Percentiles rank a stretch among this genome's conserved stretches.
phyloP scores from a whole-genome alignment of 805 yeast genomes.

The Candida morakotiae region DNA sequence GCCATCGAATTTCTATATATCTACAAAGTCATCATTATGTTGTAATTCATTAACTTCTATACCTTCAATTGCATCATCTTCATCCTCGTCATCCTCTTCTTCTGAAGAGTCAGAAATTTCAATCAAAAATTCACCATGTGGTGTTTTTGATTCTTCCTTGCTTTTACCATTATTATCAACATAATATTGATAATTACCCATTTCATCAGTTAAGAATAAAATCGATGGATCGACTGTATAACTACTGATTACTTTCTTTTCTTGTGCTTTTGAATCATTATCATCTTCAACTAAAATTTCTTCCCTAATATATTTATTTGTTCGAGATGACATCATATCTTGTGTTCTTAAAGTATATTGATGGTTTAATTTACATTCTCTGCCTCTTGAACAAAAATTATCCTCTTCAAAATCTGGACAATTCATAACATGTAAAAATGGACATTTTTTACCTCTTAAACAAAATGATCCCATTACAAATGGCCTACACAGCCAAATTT shows the following conservation, averaged over 20 bases:
- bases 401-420: slow-evolving; percentile 71
- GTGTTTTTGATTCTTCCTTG: background rate
- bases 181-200: slow-evolving; percentile 21
- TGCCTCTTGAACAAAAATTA: slow-evolving; percentile 54
- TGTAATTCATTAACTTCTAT: slow-evolving; percentile 16
- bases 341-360: slow-evolving; percentile 24
- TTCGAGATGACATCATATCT: slow-evolving; percentile 15
- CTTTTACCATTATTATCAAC: slow-evolving; percentile 15
- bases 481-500: slow-evolving; percentile 54
- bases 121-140: slow-evolving; percentile 7
- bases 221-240: slow-evolving; percentile 29
- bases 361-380: slow-evolving; percentile 52
- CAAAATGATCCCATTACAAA: slow-evolving; percentile 73
- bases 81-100: slow-evolving; percentile 12
- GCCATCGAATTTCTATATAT: no score
- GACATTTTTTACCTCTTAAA: slow-evolving; percentile 54
- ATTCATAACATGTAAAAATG: slow-evolving; percentile 51
- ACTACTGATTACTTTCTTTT: slow-evolving; percentile 21
- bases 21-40: slow-evolving; percentile 21
- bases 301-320: slow-evolving; percentile 13
- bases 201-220: slow-evolving; percentile 16
- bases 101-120: slow-evolving; percentile 9
- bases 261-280: background rate
- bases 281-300: slow-evolving; percentile 9
- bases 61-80: slow-evolving; percentile 13